These are phyloP conservation scores for Strobilomyces dryophilus DNA, from an alignment of 768 basidiomycete genomes.

Conservation along the genomic window DNA sequence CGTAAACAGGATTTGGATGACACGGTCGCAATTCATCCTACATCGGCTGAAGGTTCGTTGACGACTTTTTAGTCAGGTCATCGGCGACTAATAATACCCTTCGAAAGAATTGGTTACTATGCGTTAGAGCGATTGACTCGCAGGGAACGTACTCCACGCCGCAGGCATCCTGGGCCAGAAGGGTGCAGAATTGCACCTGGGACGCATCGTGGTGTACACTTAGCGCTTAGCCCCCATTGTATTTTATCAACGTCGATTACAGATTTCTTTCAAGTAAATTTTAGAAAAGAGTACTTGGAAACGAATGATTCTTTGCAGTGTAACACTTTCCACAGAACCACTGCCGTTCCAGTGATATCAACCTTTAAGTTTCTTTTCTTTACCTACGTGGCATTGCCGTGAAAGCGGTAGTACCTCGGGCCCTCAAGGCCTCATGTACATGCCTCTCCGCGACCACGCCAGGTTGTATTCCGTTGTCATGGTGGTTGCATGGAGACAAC, in stretches of 20 bases:
- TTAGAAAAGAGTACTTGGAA: too few species aligned
- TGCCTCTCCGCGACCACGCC: too few species aligned
- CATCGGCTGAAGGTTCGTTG: constrained; percentile 70
- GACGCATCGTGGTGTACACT: background rate
- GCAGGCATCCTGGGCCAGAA: background rate
- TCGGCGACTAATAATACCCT: constrained; percentile 13
- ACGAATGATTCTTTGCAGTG: too few species aligned
- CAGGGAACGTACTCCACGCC: background rate
- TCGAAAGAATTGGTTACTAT: constrained; percentile 53
- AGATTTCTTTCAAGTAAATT: background rate
- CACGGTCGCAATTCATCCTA: constrained; percentile 91
- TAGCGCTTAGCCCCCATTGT: background rate
- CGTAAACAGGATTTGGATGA: constrained; percentile 80
- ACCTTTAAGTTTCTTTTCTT: too few species aligned
- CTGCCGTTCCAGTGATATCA: too few species aligned
- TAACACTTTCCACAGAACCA: too few species aligned
- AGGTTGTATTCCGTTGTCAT: too few species aligned
- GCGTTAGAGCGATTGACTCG: constrained; percentile 30
- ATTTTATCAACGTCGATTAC: background rate
- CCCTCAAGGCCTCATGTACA: too few species aligned
- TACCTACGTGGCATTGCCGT: too few species aligned
- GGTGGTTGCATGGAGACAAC: too few species aligned
- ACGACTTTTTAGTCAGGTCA: background rate
- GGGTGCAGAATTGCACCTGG: background rate
- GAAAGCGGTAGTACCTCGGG: too few species aligned